Base-by-base conservation (phyloP, 768 basidiomycete species). In the Floccularia luteovirens region DNA sequence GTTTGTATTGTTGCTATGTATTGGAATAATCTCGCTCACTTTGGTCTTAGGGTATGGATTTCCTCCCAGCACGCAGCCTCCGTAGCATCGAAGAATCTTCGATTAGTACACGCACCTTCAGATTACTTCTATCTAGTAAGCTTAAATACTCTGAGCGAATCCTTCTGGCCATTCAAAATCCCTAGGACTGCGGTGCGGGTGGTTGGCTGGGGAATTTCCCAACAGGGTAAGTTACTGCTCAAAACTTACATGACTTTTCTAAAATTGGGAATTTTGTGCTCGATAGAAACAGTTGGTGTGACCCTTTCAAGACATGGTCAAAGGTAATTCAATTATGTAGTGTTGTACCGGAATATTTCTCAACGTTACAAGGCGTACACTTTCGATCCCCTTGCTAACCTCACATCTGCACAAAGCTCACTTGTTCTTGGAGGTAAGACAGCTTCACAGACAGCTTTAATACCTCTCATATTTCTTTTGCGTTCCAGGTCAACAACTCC, bases 281-380 rank as follows among this genome's bases (percentile, higher is more conserved):
- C 33, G 16, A 41, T 38, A 71, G 75, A 3, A 76, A 75, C 44
- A 78, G 75, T 49, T 86, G 83, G 80, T 85, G 81, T 51, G 80
- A 81, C 49, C 81, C 82, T 0, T 86, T 80, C 75, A 86, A 86
- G 58, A 77, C 77, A 4, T 90, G 86, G 86, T 77, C 82, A 52
- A 72, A 76, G 60, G 81, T 82, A 40, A 43, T 50, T 41, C 19
- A 27, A 32, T n/a, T 19, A 31, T 16, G 12, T 25, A 11, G 12
- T 19, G 7, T 20, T 17, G 22, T 20, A 31, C 2, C 7, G 16
- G n/a, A 12, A 3, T 19, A 20, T 3, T n/a, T 24, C 31, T 6
- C 36, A 38, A 13, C 2, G 28, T n/a, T n/a, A 25, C 24, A 24
- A 61, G 67, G 60, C 80, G 1, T 84, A 81, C 58, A 75, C 78